Conservation (phyloP, 1,284 basidiomycete genomes). For the Cutaneotrichosporon mucoides region DNA sequence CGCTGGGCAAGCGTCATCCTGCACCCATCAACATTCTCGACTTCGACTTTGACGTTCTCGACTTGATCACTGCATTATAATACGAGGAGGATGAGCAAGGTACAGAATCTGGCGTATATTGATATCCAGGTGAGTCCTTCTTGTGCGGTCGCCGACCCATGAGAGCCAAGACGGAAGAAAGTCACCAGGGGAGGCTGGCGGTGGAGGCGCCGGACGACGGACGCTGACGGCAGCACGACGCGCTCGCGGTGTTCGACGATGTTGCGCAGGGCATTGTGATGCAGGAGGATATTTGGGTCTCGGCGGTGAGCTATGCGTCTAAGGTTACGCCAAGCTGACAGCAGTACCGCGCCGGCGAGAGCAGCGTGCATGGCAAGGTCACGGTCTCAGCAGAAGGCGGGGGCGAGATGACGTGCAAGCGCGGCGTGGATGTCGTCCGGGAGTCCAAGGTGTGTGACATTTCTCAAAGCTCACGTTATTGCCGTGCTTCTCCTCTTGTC, state of each 20-base stretch:
- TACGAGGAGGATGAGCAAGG: too few relatives aligned
- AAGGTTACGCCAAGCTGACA: background rate
- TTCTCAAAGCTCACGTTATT: too few relatives aligned
- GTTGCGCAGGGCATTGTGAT: slow-evolving; percentile 40
- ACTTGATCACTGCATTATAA: too few relatives aligned
- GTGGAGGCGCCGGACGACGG: too few relatives aligned
- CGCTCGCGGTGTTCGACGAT: slow-evolving; percentile 46
- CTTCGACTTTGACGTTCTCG: too few relatives aligned
- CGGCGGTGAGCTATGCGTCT: slow-evolving; percentile 34
- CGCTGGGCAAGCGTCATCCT: background rate
- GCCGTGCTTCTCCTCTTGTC: too few relatives aligned
- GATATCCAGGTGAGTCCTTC: slow-evolving; percentile 49
- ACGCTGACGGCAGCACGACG: slow-evolving; percentile 39
- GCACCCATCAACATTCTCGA: too few relatives aligned
- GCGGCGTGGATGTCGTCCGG: slow-evolving; percentile 34
- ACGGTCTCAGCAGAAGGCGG: slow-evolving; percentile 26
- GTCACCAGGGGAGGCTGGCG: too few relatives aligned
- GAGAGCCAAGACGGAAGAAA: too few relatives aligned
- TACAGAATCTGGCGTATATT: slow-evolving; percentile 33
- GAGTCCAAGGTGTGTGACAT: slow-evolving; percentile 32
- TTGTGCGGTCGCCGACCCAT: too few relatives aligned
- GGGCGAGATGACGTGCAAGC: slow-evolving; percentile 17
- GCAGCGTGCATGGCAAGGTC: slow-evolving; percentile 44
- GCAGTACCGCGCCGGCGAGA: slow-evolving; percentile 37
- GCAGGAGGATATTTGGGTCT: slow-evolving; percentile 48